A percentile compares a stretch with the other conserved stretches of the same genome.
Conservation (phyloP, 768 basidiomycete genomes). For the Pleurotus giganteus region DNA sequence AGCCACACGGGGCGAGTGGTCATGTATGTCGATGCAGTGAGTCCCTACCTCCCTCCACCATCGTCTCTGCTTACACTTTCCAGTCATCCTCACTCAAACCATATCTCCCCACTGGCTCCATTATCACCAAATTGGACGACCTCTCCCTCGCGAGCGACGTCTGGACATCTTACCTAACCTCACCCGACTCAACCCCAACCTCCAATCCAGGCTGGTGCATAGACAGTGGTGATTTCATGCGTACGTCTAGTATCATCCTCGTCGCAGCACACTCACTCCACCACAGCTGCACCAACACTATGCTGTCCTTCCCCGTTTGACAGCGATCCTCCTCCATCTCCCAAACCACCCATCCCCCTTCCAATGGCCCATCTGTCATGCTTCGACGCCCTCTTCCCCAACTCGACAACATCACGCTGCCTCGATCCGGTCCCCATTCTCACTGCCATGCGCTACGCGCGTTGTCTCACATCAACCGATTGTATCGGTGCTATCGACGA, state of each 20-base stretch:
- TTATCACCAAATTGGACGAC: slow-evolving; percentile 72
- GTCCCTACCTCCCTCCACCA: slow-evolving; percentile 20
- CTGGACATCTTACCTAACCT: slow-evolving; percentile 48
- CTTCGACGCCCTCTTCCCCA: slow-evolving; percentile 33
- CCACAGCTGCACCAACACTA: slow-evolving; percentile 19
- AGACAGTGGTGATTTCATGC: slow-evolving; percentile 22
- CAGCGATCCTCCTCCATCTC: slow-evolving; percentile 5
- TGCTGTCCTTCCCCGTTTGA: slow-evolving; percentile 23
- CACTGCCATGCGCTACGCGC: slow-evolving; percentile 21
- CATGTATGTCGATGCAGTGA: slow-evolving; percentile 48
- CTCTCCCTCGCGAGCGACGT: slow-evolving; percentile 37
- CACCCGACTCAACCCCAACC: slow-evolving; percentile 11
- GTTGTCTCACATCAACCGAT: slow-evolving; percentile 38
- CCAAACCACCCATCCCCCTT: slow-evolving; percentile 18
- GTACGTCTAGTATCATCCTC: slow-evolving; percentile 17
- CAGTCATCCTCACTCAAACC: slow-evolving; percentile 62
- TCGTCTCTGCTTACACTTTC: not conserved
- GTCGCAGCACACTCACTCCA: slow-evolving; percentile 4
- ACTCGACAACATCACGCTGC: slow-evolving; percentile 37
- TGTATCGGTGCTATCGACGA: too few species aligned
- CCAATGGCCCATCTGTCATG: slow-evolving; percentile 33
- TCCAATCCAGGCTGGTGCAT: slow-evolving; percentile 63
- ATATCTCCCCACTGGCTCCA: slow-evolving; percentile 52
- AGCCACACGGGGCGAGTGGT: slow-evolving; percentile 53
- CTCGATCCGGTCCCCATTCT: slow-evolving; percentile 58